These are phyloP conservation scores for Pelargonium citronellum DNA, from an alignment of 441 rosid genomes.

Conservation along the genomic window DNA sequence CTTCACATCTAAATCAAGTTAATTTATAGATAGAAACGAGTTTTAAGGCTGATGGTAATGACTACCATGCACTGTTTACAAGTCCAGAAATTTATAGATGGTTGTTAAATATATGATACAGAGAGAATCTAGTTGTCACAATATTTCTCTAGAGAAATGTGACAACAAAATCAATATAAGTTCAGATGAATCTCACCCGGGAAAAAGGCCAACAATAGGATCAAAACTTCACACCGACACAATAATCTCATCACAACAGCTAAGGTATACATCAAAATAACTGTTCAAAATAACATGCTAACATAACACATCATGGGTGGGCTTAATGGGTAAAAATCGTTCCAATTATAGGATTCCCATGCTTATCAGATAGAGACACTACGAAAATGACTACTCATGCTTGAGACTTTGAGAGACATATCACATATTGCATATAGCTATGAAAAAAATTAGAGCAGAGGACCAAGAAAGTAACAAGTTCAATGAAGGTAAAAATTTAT, in stretches of 20 bases:
- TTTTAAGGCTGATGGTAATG: not conserved
- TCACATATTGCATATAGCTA: no score
- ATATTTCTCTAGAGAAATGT: not conserved
- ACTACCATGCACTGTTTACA: not conserved
- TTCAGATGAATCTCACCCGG: not conserved
- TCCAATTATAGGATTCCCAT: not conserved
- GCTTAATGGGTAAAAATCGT: not conserved
- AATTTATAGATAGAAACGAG: not conserved
- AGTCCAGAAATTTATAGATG: not conserved
- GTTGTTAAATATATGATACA: not conserved
- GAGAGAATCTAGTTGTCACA: not conserved
- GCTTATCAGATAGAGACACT: no score
- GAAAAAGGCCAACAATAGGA: not conserved
- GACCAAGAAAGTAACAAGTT: no score
- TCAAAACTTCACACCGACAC: not conserved
- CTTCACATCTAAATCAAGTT: not conserved
- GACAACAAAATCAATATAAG: not conserved
- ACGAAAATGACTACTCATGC: no score
- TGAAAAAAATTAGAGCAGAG: no score
- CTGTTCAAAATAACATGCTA: not conserved
- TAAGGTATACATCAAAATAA: not conserved
- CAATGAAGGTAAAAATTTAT: no score
- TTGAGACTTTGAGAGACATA: no score
- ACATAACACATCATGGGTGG: not conserved
- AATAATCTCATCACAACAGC: not conserved